These are phyloP conservation scores for Penicillium rolfsii DNA, from an alignment of 2,329 filamentous ascomycete species.

Conservation along the genomic window DNA sequence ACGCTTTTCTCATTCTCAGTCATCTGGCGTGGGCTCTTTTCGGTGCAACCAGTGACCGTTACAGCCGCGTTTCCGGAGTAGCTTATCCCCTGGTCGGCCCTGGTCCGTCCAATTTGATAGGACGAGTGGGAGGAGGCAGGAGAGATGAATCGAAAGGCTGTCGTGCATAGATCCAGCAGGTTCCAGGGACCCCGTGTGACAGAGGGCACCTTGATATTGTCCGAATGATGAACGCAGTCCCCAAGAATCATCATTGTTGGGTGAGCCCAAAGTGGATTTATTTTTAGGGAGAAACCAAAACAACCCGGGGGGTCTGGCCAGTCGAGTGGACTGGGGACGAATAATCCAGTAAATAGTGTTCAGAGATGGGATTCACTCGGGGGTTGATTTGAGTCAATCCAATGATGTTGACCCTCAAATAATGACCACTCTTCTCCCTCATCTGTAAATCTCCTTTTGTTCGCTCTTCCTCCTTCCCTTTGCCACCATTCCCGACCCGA, in stretches of 20 bases:
- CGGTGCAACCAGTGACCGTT: background rate
- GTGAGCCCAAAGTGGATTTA: conserved; percentile 18
- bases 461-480: conserved; percentile 12
- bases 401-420: background rate
- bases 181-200: conserved; percentile 27
- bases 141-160: conserved; percentile 1
- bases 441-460: conserved; percentile 11
- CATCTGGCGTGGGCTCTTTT: background rate
- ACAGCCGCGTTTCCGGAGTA: background rate
- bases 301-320: background rate
- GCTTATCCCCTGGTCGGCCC: background rate
- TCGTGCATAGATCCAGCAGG: conserved; percentile 15
- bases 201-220: background rate
- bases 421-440: conserved; percentile 1
- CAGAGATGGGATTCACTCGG: background rate
- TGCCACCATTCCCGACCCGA: conserved; percentile 15
- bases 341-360: background rate
- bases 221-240: background rate
- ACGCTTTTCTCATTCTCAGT: background rate
- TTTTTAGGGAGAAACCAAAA: conserved; percentile 19
- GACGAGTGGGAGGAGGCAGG: background rate
- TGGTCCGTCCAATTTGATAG: background rate
- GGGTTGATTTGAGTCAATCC: background rate
- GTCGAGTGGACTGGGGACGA: background rate
- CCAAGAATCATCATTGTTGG: background rate